Conservation (phyloP, 1,139 yeast species). For the Candida pseudoviswanathii region DNA sequence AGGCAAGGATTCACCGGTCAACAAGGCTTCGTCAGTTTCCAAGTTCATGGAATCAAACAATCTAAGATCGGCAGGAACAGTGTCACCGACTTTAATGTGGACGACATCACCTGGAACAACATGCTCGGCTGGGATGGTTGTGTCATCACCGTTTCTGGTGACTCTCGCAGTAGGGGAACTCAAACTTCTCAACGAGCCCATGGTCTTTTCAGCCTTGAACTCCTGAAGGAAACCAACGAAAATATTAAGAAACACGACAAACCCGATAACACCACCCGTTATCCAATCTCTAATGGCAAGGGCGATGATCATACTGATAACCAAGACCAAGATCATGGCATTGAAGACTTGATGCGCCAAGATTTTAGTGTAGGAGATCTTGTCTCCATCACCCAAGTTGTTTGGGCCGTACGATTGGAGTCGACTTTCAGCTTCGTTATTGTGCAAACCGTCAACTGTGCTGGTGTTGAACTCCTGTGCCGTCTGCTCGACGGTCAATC, state of each 20-base stretch:
- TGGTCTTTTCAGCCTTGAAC: constrained; percentile 74
- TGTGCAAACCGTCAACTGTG: constrained; percentile 48
- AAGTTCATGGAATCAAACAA: constrained; percentile 63
- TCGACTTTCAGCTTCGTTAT: constrained; percentile 31
- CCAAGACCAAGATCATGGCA: constrained; percentile 77
- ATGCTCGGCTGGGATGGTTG: constrained; percentile 61
- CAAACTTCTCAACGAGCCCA: constrained; percentile 71
- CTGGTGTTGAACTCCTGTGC: constrained; percentile 41
- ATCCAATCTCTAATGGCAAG: constrained; percentile 80
- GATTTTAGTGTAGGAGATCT: constrained; percentile 59
- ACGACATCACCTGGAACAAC: constrained; percentile 82
- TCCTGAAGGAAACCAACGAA: constrained; percentile 74
- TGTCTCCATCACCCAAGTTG: constrained; percentile 60
- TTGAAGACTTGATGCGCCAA: constrained; percentile 72
- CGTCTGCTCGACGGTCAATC: constrained; percentile 37
- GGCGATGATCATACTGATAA: constrained; percentile 75
- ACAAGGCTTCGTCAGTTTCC: constrained; percentile 79
- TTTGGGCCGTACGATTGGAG: constrained; percentile 54
- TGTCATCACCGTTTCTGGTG: constrained; percentile 62
- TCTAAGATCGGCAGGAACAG: constrained; percentile 77
- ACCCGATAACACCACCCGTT: constrained; percentile 80
- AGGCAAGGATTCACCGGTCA: constrained; percentile 82
- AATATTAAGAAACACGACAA: constrained; percentile 68
- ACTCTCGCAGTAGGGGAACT: constrained; percentile 77
- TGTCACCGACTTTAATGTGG: constrained; percentile 70